Conservation (phyloP, 2,329 filamentous ascomycete genomes). For the Blastomyces emzantsi region DNA sequence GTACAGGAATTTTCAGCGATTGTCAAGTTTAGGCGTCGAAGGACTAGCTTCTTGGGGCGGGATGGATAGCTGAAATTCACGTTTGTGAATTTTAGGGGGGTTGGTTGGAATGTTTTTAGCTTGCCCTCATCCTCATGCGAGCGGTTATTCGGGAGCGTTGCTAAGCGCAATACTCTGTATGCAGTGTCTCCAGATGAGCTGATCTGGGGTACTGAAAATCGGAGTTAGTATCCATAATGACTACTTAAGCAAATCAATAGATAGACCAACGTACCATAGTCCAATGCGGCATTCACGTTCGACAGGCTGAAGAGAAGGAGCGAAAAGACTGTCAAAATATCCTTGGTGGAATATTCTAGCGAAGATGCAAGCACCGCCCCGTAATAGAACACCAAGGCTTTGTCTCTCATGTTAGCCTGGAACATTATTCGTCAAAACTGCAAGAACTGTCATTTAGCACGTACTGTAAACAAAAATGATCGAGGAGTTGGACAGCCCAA, state of each 20-base stretch:
- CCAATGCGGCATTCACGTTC: conserved; percentile 59
- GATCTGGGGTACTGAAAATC: conserved; percentile 59
- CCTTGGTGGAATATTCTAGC: conserved; percentile 43
- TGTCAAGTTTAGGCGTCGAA: conserved; percentile 57
- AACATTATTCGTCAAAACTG: not conserved
- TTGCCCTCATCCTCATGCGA: conserved; percentile 52
- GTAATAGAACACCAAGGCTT: conserved; percentile 74
- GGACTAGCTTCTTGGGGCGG: conserved; percentile 43
- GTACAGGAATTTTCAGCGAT: conserved; percentile 57
- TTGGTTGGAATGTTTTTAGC: conserved; percentile 31
- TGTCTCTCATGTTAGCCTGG: conserved; percentile 11
- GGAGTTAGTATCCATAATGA: conserved; percentile 12
- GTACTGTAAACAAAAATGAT: conserved; percentile 57
- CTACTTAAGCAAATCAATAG: too few relatives aligned
- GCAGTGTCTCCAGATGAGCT: conserved; percentile 65
- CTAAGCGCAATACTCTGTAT: conserved; percentile 60
- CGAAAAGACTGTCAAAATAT: conserved; percentile 66
- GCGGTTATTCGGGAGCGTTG: conserved; percentile 46
- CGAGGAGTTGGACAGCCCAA: conserved; percentile 66
- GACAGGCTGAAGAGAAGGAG: conserved; percentile 76
- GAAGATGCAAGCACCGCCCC: conserved; percentile 55
- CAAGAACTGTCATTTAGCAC: conserved; percentile 10
- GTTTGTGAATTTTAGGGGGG: conserved; percentile 51
- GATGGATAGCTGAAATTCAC: conserved; percentile 66
- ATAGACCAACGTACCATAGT: conserved; percentile 41